Conservation (phyloP, 441 rosid species). For the Breynia disticha region DNA sequence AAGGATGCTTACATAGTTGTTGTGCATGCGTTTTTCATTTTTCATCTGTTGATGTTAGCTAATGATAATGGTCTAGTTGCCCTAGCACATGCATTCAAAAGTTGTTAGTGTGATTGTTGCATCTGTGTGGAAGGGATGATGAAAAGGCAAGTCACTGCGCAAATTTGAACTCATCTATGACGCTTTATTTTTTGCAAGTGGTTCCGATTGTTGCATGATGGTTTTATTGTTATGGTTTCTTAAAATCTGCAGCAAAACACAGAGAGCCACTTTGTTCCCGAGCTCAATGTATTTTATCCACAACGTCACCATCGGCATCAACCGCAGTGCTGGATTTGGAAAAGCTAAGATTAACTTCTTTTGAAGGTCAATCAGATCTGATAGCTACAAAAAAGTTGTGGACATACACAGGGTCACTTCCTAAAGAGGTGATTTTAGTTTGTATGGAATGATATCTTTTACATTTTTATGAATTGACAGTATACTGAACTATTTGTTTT, state of each 20-base stretch:
- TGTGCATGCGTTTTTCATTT: not conserved
- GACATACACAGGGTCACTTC: slow-evolving; percentile 46
- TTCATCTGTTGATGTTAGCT: not conserved
- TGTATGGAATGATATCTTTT: not conserved
- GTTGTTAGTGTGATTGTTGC: not conserved
- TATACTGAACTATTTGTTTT: not conserved
- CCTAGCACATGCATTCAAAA: not conserved
- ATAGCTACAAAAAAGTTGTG: slow-evolving; percentile 39
- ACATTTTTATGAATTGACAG: not conserved
- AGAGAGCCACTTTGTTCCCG: slow-evolving; percentile 42
- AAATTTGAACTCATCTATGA: too few relatives aligned
- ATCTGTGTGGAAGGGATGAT: slow-evolving; percentile 2
- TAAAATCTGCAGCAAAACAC: slow-evolving; percentile 48
- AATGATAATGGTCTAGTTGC: not conserved
- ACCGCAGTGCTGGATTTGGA: slow-evolving; percentile 58
- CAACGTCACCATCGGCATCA: slow-evolving; percentile 39
- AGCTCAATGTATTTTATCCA: slow-evolving; percentile 62
- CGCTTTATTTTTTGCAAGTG: not conserved
- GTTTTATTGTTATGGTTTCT: slow-evolving; percentile 13
- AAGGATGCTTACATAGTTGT: not conserved
- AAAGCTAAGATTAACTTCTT: slow-evolving; percentile 66
- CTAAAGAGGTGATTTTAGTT: slow-evolving; percentile 41
- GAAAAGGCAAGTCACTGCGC: not conserved
- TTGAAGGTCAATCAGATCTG: slow-evolving; percentile 47
- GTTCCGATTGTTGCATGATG: slow-evolving; percentile 3